A percentile compares a stretch with the other conserved stretches of the same genome.
phyloP scores from a whole-genome alignment of 1,139 yeast genomes.

The Geotrichum macrosporum region DNA sequence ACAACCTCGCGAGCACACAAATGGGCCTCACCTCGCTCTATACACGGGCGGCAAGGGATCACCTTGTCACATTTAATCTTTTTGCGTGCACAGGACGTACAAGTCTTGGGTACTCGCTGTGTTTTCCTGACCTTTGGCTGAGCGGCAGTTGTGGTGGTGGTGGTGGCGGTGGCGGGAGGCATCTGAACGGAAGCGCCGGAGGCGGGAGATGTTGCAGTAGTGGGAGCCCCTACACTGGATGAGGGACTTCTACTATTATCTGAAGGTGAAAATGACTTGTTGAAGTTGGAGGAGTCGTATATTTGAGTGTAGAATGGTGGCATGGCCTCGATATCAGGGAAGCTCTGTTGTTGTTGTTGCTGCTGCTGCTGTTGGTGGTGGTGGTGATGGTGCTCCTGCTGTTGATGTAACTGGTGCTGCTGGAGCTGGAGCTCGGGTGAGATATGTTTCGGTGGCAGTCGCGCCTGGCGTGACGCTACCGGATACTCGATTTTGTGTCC shows the following conservation, averaged over 20 bases:
- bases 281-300: background rate
- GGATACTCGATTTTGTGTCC: too few relatives aligned
- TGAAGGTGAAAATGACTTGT: too few relatives aligned
- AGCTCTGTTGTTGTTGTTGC: too few relatives aligned
- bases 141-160: background rate
- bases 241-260: too few relatives aligned
- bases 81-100: constrained; percentile 23
- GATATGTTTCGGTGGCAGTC: too few relatives aligned
- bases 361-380: too few relatives aligned
- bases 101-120: constrained; percentile 26
- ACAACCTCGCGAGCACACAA: constrained; percentile 26
- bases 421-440: too few relatives aligned
- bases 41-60: constrained; percentile 25
- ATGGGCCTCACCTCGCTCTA: constrained; percentile 25
- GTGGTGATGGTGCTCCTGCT: too few relatives aligned
- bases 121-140: constrained; percentile 15
- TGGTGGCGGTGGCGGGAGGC: too few relatives aligned
- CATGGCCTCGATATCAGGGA: background rate
- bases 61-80: constrained; percentile 27
- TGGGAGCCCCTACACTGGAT: too few relatives aligned
- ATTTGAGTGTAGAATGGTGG: constrained; percentile 1
- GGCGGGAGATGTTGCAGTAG: background rate
- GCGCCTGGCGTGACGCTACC: too few relatives aligned
- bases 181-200: background rate
- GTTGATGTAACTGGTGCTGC: too few relatives aligned